Base-by-base conservation (phyloP, 2,329 filamentous ascomycete genomes). In the Cytospora mali region DNA sequence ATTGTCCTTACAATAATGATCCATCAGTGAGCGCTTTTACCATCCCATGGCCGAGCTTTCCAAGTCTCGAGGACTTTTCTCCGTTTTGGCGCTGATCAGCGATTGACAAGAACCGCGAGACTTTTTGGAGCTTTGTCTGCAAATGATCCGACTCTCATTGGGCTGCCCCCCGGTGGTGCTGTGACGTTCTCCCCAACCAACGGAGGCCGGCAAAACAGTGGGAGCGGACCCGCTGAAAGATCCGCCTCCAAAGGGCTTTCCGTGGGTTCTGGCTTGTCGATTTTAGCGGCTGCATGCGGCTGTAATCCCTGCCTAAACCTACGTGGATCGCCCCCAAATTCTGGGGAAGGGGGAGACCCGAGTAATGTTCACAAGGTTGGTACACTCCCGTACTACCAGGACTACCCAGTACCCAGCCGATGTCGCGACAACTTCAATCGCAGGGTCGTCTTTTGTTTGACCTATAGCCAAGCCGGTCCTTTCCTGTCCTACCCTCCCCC, bases 261-360 rank as follows among this genome's bases (percentile, higher is more conserved):
- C 9, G 5, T 3, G 18, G 5, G 31, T 13, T 39, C n/a, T 14
- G 35, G 35, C 9, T n/a, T 23, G 13, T 11, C 6, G 3, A 18
- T 46, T 46, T 23, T 46, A 46, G 42, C 42, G 42, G 10, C n/a
- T 21, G 50, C 50, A 23, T 62, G 54, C 53, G 50, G 60, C 51
- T 53, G 42, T 5, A 35, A 58, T 42, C 60, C 60, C 55, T 59
- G 55, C 55, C n/a, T n/a, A 56, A 16, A n/a, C 9, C 3, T 59
- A 55, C 35, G 29, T n/a, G 61, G 62, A 48, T 53, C 51, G 18
- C 39, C 39, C 27, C 39, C 25, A 49, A 59, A 62, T 57, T 58
- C 59, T 65, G 63, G 63, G 63, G 59, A 56, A 61, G n/a, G 42
- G n/a, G 42, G 39, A 7, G n/a, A 23, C 42, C n/a, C 42, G 42